Base-by-base conservation (phyloP, 202 grass and related monocot species). In the Elaeis oleifera region DNA sequence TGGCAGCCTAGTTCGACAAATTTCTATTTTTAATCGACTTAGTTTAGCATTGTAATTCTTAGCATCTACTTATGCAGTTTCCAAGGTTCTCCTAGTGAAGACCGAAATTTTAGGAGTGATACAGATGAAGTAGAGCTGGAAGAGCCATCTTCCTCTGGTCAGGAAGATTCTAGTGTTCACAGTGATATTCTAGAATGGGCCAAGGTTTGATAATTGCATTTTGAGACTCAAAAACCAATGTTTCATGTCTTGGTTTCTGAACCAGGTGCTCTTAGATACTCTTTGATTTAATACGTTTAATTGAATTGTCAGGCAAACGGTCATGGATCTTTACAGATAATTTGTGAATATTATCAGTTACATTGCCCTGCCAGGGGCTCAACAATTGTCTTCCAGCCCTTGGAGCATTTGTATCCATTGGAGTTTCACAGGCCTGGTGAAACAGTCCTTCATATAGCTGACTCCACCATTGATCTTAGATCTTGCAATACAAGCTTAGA, bases 361-460 rank as follows among this genome's bases (percentile, higher is more conserved):
- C 66, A 82, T 59, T 99, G 85, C 66, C 94, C 82, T 60, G 48
- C 74, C 56, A 99, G 94, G 78, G 94, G 94, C 64, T 89, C 88
- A 67, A 80, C 78, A 18, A 59, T 94, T 69, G 84, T 63, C n/a
- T 99, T 99, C 76, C 85, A 94, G 72, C 95, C 95, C 4, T 78
- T 99, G 75, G 95, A 99, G 59, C 95, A 94, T 69, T 78, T 99
- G 66, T 85, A 99, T 79, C 76, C 80, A 50, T 82, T 99, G 67
- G 84, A 67, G 69, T 94, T 94, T 84, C 85, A 99, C 59, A 85
- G 95, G 19, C 85, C 95, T 18, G 79, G 85, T 73, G 95, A 99
- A 84, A 89, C 88, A n/a, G 76, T 79, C 82, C 94, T 99, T 87
- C 83, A 85, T 72, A 92, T 94, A 77, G 95, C 88, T 73, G 95